These are phyloP conservation scores for Leptodermis oblonga DNA, from an alignment of 257 asterid genomes.

Conservation along the genomic window DNA sequence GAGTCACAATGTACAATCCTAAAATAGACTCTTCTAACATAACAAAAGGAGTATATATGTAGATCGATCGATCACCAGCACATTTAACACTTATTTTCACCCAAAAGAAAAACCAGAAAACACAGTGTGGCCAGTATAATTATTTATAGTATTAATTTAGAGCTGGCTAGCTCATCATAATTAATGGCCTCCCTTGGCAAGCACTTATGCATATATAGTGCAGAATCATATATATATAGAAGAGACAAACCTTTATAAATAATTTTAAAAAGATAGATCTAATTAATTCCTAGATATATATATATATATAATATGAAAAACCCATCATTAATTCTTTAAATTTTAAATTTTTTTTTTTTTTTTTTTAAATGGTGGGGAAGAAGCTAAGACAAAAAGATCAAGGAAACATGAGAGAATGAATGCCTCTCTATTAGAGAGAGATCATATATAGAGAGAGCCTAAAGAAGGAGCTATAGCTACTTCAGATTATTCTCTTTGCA, in stretches of 20 bases:
- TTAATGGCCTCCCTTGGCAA: slow-evolving; percentile 24
- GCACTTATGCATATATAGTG: slow-evolving; percentile 48
- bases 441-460: not conserved
- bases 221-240: slow-evolving; percentile 42
- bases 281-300: slow-evolving; percentile 19
- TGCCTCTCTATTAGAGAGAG: too few species aligned
- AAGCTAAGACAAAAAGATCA: not conserved
- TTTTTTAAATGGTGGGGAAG: slow-evolving; percentile 7
- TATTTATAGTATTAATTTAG: too few species aligned
- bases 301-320: slow-evolving; percentile 19
- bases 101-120: not conserved
- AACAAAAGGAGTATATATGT: too few species aligned
- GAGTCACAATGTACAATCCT: too few species aligned
- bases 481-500: not conserved
- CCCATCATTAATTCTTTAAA: not conserved
- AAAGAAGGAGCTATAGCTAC: not conserved
- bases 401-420: not conserved
- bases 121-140: slow-evolving; percentile 10
- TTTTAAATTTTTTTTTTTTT: too few species aligned
- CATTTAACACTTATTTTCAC: not conserved
- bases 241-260: slow-evolving; percentile 41
- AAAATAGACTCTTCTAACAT: too few species aligned
- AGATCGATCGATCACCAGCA: too few species aligned
- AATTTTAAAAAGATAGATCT: slow-evolving; percentile 27
- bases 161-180: slow-evolving; percentile 9